Base-by-base conservation (phyloP, 2,329 filamentous ascomycete genomes). In the Scedosporium minutisporum region DNA sequence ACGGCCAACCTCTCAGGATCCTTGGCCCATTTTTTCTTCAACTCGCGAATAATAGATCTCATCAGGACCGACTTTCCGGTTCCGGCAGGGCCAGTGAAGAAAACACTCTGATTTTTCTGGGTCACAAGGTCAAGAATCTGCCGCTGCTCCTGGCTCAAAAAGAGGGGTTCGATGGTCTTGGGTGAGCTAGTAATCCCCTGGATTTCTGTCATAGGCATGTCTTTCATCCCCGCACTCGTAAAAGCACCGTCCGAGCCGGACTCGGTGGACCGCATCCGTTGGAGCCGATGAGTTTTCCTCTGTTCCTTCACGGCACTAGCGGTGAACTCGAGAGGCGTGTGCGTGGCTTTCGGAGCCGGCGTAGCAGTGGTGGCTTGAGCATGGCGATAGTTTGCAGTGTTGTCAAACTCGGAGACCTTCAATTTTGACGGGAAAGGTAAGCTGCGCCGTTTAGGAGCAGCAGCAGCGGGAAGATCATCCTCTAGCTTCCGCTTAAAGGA, bases 1-100 rank as follows among this genome's bases (percentile, higher is more conserved):
- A 99, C 90, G 4, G 93, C 93, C 53, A 99, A 83, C 63, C 90
- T 84, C 71, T 97, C 95, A 0, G 88, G 86, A 66, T 96, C 91
- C 59, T 83, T 82, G 3, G 76, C 78, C 73, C 88, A 89, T 71
- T 96, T 97, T 65, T 84, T 85, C 64, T 89, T 89, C 60, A 99
- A 72, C 3, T 89, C 86, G 4, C 83, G 78, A 68, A 99, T 97
- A 65, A 97, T 96, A 66, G 96, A 87, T 66, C 93, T 85, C 82
- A 99, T 91, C 63, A 99, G 77, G 3, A 99, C 93, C 1, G 95
- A 99, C 79, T 99, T 99, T 74, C 95, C 95, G 4, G 95, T 97
- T 80, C 89, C 92, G 63, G 95, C 95, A 64, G 95, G 96, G 68
- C 95, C 95, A 1, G 95, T 99, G 74, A 99, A 99, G 78, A 99